These are phyloP conservation scores for Plasmodiophora brassicae DNA, from an alignment of 208 protist genomes.

Conservation along the genomic window DNA sequence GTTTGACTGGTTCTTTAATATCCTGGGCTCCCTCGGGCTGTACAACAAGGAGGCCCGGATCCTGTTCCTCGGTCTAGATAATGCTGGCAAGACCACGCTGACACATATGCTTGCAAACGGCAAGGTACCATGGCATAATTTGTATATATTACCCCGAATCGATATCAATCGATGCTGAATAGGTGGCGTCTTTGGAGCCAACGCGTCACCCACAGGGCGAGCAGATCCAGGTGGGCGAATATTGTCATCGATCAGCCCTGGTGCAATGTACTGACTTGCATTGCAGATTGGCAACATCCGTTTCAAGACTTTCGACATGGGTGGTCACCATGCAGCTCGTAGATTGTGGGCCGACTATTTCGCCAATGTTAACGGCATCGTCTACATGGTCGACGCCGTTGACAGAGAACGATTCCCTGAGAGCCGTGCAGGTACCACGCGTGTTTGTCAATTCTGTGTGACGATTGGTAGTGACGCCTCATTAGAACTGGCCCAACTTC, in stretches of 20 bases:
- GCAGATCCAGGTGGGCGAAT: constrained; percentile 28
- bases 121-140: too few species aligned
- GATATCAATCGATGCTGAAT: too few species aligned
- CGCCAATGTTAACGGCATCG: constrained; percentile 90
- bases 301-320: constrained; percentile 97
- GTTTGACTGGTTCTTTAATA: constrained; percentile 36
- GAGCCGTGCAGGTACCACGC: constrained; percentile 64
- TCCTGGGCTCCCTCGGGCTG: constrained; percentile 59
- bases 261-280: not conserved
- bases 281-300: constrained; percentile 80
- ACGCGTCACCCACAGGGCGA: constrained; percentile 76
- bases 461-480: too few species aligned
- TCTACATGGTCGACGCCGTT: constrained; percentile 96
- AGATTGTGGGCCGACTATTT: constrained; percentile 87
- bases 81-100: constrained; percentile 99
- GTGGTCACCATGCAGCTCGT: constrained; percentile 80
- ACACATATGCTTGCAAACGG: constrained; percentile 74
- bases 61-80: constrained; percentile 99
- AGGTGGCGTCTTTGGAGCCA: constrained; percentile 65
- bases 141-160: too few species aligned
- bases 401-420: constrained; percentile 84
- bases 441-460: too few species aligned
- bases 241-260: not conserved
- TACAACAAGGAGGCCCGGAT: constrained; percentile 81
- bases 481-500: constrained; percentile 88